A percentile compares a stretch with the other conserved stretches of the same genome.
Evolutionary conservation across 306 rosid species (phyloP).

Genomic region (Prunus davidiana): DNA sequence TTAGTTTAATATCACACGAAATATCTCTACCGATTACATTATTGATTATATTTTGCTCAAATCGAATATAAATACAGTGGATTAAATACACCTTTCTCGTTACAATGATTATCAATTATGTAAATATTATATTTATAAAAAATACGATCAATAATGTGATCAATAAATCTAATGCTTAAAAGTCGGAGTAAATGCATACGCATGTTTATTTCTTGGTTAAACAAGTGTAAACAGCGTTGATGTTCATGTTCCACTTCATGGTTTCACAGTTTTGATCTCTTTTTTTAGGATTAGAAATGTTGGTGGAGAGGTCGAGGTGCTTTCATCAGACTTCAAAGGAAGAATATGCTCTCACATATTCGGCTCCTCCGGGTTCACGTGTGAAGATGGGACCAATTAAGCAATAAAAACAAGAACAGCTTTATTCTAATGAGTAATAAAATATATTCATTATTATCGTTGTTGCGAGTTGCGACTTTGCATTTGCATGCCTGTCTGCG

Average conservation of each 20-base stretch:
- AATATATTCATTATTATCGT: background rate
- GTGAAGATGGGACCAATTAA: slow-evolving; percentile 1
- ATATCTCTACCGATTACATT: background rate
- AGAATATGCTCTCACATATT: slow-evolving; percentile 44
- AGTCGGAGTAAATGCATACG: background rate
- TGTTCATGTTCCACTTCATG: background rate
- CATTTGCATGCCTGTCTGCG: slow-evolving; percentile 6
- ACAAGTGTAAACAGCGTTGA: background rate
- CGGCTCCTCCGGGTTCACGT: slow-evolving; percentile 13
- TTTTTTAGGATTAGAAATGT: background rate
- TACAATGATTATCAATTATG: too few species aligned
- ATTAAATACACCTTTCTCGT: too few species aligned
- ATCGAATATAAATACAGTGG: too few species aligned
- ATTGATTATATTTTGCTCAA: background rate
- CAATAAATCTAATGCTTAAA: background rate
- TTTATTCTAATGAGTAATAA: background rate
- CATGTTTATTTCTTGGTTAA: background rate
- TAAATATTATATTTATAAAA: too few species aligned
- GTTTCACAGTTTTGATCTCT: background rate
- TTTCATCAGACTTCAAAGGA: background rate
- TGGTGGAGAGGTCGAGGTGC: slow-evolving; percentile 8
- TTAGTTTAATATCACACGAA: background rate
- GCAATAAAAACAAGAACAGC: background rate
- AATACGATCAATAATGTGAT: background rate
- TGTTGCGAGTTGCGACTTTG: background rate